Conservation (phyloP, 495 filamentous ascomycete genomes). For the Sabuloglossum arenarium region DNA sequence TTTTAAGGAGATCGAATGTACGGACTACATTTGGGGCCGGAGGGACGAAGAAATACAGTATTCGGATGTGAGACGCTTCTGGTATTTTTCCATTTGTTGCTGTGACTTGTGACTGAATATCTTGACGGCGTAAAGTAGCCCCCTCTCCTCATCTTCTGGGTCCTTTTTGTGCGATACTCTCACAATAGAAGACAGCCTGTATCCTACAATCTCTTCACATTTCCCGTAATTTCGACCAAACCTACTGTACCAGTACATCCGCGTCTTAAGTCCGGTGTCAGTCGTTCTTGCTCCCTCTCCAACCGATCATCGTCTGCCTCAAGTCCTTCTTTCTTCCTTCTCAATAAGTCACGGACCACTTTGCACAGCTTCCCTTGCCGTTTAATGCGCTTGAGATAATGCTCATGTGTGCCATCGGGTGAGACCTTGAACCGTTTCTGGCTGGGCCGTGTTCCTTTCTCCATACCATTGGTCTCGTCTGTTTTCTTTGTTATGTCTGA, state of each 20-base stretch:
- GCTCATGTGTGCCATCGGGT: slow-evolving; percentile 54
- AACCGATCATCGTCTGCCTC: slow-evolving; percentile 43
- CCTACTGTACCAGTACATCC: slow-evolving; percentile 58
- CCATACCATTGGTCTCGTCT: too few relatives aligned
- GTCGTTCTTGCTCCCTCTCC: slow-evolving; percentile 61
- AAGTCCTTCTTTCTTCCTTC: slow-evolving; percentile 46
- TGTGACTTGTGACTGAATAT: slow-evolving; percentile 92
- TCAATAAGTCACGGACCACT: slow-evolving; percentile 67
- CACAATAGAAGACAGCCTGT: slow-evolving; percentile 93
- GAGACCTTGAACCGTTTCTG: slow-evolving; percentile 35
- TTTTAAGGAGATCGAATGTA: slow-evolving; percentile 84
- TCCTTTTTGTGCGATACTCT: slow-evolving; percentile 94
- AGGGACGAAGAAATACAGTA: slow-evolving; percentile 97
- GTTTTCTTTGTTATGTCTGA: too few relatives aligned
- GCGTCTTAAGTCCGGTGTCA: slow-evolving; percentile 52
- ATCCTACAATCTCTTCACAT: slow-evolving; percentile 91
- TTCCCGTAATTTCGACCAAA: slow-evolving; percentile 95
- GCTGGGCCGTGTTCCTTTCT: too few relatives aligned
- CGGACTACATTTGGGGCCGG: slow-evolving; percentile 93
- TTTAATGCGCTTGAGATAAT: slow-evolving; percentile 67
- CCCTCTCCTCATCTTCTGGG: slow-evolving; percentile 52
- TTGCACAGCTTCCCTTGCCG: slow-evolving; percentile 91
- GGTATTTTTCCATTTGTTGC: slow-evolving; percentile 88
- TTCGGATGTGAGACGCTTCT: slow-evolving; percentile 93
- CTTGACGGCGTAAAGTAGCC: slow-evolving; percentile 94